Percentiles rank a stretch among this genome's conserved stretches.
Evolutionary conservation across 495 filamentous ascomycete genomes (phyloP).

Genomic region (Penicillium angulare): DNA sequence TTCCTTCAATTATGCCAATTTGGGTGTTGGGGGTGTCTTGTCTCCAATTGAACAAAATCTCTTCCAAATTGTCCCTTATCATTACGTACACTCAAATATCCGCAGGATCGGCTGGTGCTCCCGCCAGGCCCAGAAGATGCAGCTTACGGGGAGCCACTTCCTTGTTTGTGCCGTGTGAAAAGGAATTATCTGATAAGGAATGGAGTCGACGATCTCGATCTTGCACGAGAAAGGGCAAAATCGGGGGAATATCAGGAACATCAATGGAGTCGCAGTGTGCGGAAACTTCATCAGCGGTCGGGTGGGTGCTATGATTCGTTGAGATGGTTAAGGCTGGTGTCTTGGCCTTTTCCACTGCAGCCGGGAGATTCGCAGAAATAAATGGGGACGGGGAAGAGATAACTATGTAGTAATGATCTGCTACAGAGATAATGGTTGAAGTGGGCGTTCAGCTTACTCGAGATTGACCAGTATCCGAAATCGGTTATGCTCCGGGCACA

Average conservation of each 20-base stretch:
- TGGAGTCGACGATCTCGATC: conserved; percentile 21
- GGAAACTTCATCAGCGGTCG: not conserved
- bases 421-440: not conserved
- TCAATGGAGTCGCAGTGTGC: not conserved
- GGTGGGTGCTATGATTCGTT: not conserved
- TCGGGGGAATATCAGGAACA: not conserved
- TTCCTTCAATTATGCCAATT: not conserved
- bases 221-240: not conserved
- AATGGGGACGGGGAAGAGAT: conserved; percentile 1
- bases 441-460: not conserved
- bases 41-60: not conserved
- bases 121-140: not conserved
- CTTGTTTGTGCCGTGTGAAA: conserved; percentile 14
- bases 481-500: not conserved
- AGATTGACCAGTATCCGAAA: not conserved
- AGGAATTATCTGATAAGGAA: conserved; percentile 18
- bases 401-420: conserved; percentile 11
- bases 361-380: conserved; percentile 15
- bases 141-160: conserved; percentile 12
- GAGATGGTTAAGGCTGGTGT: not conserved
- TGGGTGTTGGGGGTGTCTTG: not conserved
- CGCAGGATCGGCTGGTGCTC: not conserved
- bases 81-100: conserved; percentile 10
- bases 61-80: conserved; percentile 3
- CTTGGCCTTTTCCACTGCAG: conserved; percentile 2